Base-by-base conservation (phyloP, 148 eudicot genomes). In the Chenopodium album region DNA sequence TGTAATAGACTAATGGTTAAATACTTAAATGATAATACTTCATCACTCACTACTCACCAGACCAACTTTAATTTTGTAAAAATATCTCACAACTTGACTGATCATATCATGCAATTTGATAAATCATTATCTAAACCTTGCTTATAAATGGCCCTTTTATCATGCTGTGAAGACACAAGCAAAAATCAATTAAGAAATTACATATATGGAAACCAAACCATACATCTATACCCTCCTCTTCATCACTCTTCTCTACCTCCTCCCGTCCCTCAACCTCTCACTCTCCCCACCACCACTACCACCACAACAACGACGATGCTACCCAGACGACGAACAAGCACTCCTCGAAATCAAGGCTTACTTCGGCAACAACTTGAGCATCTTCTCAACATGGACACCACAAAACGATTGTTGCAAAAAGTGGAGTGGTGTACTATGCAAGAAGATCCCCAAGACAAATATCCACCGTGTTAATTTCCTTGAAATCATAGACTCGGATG, bases 371-470 rank as follows among this genome's bases (percentile, higher is more conserved):
- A 85, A 84, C 68, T 75, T 88, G 0, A 4, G 59, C 71, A 13
- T 65, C 78, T 74, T 88, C 47, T 54, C 88, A 67, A 78, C 92
- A 28, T 89, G 92, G 93, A 65, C 41, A 64, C 83, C 86, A 0
- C 34, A 62, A 44, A 75, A 71, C 11, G 87, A 89, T 20, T 89
- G 93, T 46, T 91, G 93, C 64, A 69, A n/a, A 20, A 66, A 70
- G 0, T 91, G 92, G 90, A 63, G 72, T 63, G 22, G 50, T 6
- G 88, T 90, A 3, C n/a, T 29, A 0, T 91, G 92, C 74, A 89
- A 86, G 54, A 83, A 67, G 37, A 64, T 83, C 68, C 78, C 78
- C 23, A 79, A 83, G 78, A 31, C 80, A 12, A 79, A 76, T 26
- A 85, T 78, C 37, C 79, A 77, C 74, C 92, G 92, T 5, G 81